These are phyloP conservation scores for Graphiopsis chlorocephala DNA, from an alignment of 2,329 filamentous ascomycete genomes.

Conservation along the genomic window DNA sequence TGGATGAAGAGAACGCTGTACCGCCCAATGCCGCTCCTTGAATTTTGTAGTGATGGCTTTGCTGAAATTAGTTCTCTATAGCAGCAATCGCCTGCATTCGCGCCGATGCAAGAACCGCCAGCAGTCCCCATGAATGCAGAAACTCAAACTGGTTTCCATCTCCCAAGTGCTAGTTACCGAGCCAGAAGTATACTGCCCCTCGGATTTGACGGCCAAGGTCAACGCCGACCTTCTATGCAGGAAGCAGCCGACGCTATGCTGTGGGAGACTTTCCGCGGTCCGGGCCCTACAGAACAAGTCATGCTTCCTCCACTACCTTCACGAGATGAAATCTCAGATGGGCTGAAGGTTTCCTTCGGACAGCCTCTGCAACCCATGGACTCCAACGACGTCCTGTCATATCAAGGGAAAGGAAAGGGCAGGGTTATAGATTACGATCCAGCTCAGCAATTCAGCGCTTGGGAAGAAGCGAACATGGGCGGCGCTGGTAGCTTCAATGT, in stretches of 20 bases:
- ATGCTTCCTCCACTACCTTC: slow-evolving; percentile 11
- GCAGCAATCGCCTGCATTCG: background rate
- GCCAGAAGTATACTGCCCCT: background rate
- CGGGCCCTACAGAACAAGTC: slow-evolving; percentile 1
- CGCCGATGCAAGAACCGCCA: background rate
- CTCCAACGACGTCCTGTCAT: background rate
- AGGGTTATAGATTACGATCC: slow-evolving; percentile 7
- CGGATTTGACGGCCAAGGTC: background rate
- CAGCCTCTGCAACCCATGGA: slow-evolving; percentile 6
- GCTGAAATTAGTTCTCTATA: background rate
- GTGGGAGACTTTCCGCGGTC: slow-evolving; percentile 12
- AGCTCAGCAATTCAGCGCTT: background rate
- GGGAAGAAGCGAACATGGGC: slow-evolving; percentile 1
- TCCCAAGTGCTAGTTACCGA: background rate
- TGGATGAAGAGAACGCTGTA: slow-evolving; percentile 34
- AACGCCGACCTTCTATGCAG: slow-evolving; percentile 13
- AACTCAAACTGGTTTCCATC: background rate
- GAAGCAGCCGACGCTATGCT: slow-evolving; percentile 11
- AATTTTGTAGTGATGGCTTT: slow-evolving; percentile 4
- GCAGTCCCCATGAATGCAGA: background rate
- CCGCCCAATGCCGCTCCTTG: slow-evolving; percentile 21
- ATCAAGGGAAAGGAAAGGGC: slow-evolving; percentile 11
- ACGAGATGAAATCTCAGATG: background rate
- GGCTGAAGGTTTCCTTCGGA: background rate
- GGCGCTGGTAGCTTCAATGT: background rate